Percentiles rank a stretch among this genome's conserved stretches.
These are phyloP conservation scores for Aspergillus costaricaensis DNA, from an alignment of 2,329 filamentous ascomycete species.

Conservation along the genomic window DNA sequence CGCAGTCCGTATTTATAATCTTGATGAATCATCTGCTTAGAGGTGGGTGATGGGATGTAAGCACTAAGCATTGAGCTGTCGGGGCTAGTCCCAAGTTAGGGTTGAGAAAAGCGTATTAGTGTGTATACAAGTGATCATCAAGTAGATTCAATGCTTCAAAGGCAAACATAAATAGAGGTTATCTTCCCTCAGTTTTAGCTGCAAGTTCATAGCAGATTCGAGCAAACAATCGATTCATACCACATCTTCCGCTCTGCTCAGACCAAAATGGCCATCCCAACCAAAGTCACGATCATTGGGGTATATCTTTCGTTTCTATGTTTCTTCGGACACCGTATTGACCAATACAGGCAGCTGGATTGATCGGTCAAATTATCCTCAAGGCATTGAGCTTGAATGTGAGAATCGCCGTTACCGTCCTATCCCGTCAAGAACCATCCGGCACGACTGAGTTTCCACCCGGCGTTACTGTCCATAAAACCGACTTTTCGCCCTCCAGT, in stretches of 20 bases:
- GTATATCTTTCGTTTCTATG: conserved; percentile 11
- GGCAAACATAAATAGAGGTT: neutral
- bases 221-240: neutral
- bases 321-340: neutral
- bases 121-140: neutral
- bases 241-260: neutral
- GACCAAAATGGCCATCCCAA: conserved; percentile 13
- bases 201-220: neutral
- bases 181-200: neutral
- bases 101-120: neutral
- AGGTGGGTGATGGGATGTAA: neutral
- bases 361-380: conserved; percentile 27
- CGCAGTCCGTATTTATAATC: conserved; percentile 9
- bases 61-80: neutral
- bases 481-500: conserved; percentile 26
- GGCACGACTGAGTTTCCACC: conserved; percentile 22
- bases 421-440: conserved; percentile 25
- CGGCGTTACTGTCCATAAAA: conserved; percentile 22
- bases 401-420: conserved; percentile 25
- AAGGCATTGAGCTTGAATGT: conserved; percentile 16
- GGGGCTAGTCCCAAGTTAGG: neutral
- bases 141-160: neutral
- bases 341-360: conserved; percentile 25
- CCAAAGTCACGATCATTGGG: conserved; percentile 21
- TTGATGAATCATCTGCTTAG: neutral